Percentiles rank a stretch among this genome's conserved stretches.
Conservation (phyloP, 139 green algal species). For the Edaphochlamys debaryana region DNA sequence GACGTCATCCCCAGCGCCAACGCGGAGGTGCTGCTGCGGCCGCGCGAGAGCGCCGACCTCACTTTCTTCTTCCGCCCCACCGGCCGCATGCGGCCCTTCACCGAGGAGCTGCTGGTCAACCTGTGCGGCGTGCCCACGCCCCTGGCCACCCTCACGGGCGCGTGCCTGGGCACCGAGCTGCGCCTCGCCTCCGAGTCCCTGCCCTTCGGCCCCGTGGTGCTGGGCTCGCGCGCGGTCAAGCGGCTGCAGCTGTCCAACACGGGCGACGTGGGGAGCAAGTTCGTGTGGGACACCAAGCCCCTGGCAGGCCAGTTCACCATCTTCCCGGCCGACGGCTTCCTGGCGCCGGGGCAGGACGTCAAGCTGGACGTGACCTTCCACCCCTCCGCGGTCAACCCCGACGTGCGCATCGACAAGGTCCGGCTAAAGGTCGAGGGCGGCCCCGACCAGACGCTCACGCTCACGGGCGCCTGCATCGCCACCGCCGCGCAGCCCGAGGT, state of each 20-base stretch:
- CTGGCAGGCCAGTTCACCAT: slow-evolving; percentile 74
- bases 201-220: slow-evolving; percentile 78
- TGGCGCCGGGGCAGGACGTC: slow-evolving; percentile 74
- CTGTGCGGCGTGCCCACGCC: slow-evolving; percentile 57
- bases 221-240: slow-evolving; percentile 72
- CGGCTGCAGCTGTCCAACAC: slow-evolving; percentile 80
- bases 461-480: slow-evolving; percentile 75
- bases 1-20: slow-evolving; percentile 55
- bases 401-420: slow-evolving; percentile 75
- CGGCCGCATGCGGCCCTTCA: slow-evolving; percentile 64
- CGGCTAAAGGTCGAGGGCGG: slow-evolving; percentile 47
- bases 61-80: slow-evolving; percentile 68
- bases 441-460: slow-evolving; percentile 63
- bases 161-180: slow-evolving; percentile 78
- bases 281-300: slow-evolving; percentile 62
- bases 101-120: slow-evolving; percentile 65
- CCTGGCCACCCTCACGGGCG: slow-evolving; percentile 71
- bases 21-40: slow-evolving; percentile 54
- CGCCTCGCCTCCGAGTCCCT: slow-evolving; percentile 73
- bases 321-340: slow-evolving; percentile 72
- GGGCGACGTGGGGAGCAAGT: slow-evolving; percentile 79
- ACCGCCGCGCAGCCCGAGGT: slow-evolving; percentile 52
- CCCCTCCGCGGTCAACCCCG: slow-evolving; percentile 59
- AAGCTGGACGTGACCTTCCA: slow-evolving; percentile 88
- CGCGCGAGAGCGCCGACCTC: slow-evolving; percentile 64